Conservation (phyloP, 208 protist genomes). For the Leishmania braziliensis region DNA sequence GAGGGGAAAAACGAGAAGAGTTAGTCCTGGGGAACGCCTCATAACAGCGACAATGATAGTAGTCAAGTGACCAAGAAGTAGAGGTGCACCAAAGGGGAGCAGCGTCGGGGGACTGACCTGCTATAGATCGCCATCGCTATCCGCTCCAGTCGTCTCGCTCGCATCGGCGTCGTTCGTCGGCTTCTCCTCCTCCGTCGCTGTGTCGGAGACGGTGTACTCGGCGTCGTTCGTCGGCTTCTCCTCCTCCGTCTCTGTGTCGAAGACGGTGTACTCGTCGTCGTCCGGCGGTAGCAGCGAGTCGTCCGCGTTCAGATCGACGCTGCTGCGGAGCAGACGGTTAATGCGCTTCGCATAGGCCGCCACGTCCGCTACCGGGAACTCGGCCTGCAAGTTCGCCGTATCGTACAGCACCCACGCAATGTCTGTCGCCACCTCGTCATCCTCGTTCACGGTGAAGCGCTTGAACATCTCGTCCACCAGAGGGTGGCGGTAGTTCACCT, state of each 20-base stretch:
- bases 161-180: not conserved
- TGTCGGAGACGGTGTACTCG: no score
- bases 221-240: slow-evolving; percentile 15
- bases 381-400: slow-evolving; percentile 92
- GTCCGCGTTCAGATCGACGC: slow-evolving; percentile 79
- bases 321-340: slow-evolving; percentile 84
- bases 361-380: slow-evolving; percentile 92
- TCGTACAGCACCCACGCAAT: slow-evolving; percentile 96
- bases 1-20: not conserved
- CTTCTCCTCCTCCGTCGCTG: not conserved
- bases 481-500: slow-evolving; percentile 98
- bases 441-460: slow-evolving; percentile 76
- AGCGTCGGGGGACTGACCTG: not conserved
- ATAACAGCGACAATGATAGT: not conserved
- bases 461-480: slow-evolving; percentile 94
- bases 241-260: slow-evolving; percentile 32
- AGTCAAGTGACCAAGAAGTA: not conserved
- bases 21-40: not conserved
- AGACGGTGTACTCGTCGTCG: slow-evolving; percentile 73
- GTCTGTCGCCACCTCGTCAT: slow-evolving; percentile 89
- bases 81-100: not conserved
- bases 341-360: slow-evolving; percentile 84
- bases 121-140: slow-evolving; percentile 36
- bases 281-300: slow-evolving; percentile 72
- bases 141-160: not conserved